These are phyloP conservation scores for Pythium oligandrum DNA, from an alignment of 352 stramenopile genomes.

Conservation along the genomic window DNA sequence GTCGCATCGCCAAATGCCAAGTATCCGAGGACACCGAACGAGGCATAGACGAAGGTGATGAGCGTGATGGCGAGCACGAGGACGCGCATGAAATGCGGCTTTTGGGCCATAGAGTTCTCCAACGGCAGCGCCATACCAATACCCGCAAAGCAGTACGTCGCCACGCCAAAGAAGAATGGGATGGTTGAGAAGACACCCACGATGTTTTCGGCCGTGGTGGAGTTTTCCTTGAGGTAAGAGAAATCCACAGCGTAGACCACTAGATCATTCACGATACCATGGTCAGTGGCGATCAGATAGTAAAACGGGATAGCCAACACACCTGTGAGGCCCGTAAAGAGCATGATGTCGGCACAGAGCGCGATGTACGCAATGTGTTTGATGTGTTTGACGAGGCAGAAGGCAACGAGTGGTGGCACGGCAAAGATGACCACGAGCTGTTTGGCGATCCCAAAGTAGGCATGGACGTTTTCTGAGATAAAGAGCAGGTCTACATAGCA, in stretches of 20 bases:
- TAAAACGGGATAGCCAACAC: not conserved
- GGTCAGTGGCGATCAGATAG: not conserved
- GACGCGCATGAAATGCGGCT: slow-evolving; percentile 45
- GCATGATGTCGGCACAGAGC: slow-evolving; percentile 66
- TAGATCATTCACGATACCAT: not conserved
- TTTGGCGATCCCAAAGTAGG: slow-evolving; percentile 32
- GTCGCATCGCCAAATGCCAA: slow-evolving; percentile 59
- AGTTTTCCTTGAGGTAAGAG: slow-evolving; percentile 26
- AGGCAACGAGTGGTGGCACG: slow-evolving; percentile 29
- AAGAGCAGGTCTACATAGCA: slow-evolving; percentile 60
- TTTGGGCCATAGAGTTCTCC: slow-evolving; percentile 52
- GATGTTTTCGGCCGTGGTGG: slow-evolving; percentile 22
- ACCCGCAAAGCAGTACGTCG: slow-evolving; percentile 78
- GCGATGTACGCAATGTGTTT: slow-evolving; percentile 69
- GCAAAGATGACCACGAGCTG: slow-evolving; percentile 25
- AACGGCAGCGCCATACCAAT: slow-evolving; percentile 70
- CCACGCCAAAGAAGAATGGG: slow-evolving; percentile 69
- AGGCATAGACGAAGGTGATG: slow-evolving; percentile 62
- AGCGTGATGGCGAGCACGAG: slow-evolving; percentile 39
- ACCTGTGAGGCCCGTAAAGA: slow-evolving; percentile 56
- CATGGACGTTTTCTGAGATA: slow-evolving; percentile 68
- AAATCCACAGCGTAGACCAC: slow-evolving; percentile 72
- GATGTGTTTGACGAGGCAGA: slow-evolving; percentile 67
- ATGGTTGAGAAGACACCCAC: slow-evolving; percentile 39
- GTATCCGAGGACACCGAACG: slow-evolving; percentile 68